A percentile compares a stretch with the other conserved stretches of the same genome.
Evolutionary conservation across 176 grass and related monocot species (phyloP).

Genomic region (Oryza australiensis): DNA sequence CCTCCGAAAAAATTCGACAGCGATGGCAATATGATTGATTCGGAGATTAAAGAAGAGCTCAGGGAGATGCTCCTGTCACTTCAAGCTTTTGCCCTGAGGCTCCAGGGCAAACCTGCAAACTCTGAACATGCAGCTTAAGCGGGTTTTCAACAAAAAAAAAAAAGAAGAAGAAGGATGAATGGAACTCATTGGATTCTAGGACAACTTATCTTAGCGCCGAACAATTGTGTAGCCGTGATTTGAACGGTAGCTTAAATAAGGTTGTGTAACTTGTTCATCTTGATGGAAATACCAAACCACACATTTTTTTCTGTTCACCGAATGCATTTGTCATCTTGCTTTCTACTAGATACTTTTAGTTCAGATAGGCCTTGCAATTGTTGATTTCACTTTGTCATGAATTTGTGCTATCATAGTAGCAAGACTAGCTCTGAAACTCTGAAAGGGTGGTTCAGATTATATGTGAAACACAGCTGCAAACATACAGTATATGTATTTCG

Average conservation of each 20-base stretch:
- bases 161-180: too few species aligned
- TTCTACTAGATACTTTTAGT: not conserved
- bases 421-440: not conserved
- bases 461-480: not conserved
- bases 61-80: constrained; percentile 56
- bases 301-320: not conserved
- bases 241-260: not conserved
- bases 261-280: not conserved
- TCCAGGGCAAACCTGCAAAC: constrained; percentile 22
- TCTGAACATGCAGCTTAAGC: not conserved
- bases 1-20: constrained; percentile 57
- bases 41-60: constrained; percentile 48
- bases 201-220: not conserved
- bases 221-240: not conserved
- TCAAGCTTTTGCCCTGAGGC: constrained; percentile 58
- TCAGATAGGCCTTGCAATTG: not conserved
- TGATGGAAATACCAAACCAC: not conserved
- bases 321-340: not conserved
- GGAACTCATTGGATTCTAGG: not conserved
- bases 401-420: not conserved
- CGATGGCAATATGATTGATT: constrained; percentile 61
- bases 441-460: not conserved
- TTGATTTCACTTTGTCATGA: not conserved
- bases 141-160: too few species aligned
- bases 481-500: not conserved